Percentiles rank a stretch among this genome's conserved stretches.
Conservation (phyloP, 1,139 yeast genomes). For the Kodamaea alishanica region DNA sequence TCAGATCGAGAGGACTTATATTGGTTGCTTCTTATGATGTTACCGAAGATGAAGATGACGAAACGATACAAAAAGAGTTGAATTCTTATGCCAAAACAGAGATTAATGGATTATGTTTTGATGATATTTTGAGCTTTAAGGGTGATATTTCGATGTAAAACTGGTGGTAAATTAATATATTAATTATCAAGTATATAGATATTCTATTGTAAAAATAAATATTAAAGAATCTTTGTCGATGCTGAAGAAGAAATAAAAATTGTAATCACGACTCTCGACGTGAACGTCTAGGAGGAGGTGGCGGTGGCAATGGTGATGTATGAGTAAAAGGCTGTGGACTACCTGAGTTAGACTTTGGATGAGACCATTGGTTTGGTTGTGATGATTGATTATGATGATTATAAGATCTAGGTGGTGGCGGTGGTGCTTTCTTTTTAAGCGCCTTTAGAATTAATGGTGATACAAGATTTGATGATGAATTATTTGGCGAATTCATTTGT, state of each 20-base stretch:
- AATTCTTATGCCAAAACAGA: conserved; percentile 50
- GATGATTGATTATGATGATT: background rate
- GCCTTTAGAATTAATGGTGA: conserved; percentile 30
- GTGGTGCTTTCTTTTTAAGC: conserved; percentile 36
- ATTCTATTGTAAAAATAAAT: background rate
- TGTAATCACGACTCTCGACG: conserved; percentile 1
- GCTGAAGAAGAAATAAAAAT: no score
- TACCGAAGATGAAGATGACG: conserved; percentile 29
- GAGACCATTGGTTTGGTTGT: background rate
- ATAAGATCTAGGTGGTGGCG: conserved; percentile 32
- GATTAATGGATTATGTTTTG: conserved; percentile 71
- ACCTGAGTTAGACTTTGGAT: background rate
- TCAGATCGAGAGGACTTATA: conserved; percentile 77
- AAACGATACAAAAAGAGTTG: conserved; percentile 30
- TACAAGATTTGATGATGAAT: conserved; percentile 16
- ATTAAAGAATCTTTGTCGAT: background rate
- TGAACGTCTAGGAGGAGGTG: conserved; percentile 19
- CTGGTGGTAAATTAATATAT: conserved; percentile 2
- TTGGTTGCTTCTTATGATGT: conserved; percentile 62
- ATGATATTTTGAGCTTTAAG: conserved; percentile 64
- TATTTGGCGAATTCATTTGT: no score
- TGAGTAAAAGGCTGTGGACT: background rate
- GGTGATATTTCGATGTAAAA: conserved; percentile 64
- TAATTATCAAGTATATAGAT: background rate
- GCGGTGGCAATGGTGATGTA: conserved; percentile 12